Percentiles rank a stretch among this genome's conserved stretches.
phyloP scores from a whole-genome alignment of 192 early-diverging fungal genomes.

The Chytriomyces sp. region DNA sequence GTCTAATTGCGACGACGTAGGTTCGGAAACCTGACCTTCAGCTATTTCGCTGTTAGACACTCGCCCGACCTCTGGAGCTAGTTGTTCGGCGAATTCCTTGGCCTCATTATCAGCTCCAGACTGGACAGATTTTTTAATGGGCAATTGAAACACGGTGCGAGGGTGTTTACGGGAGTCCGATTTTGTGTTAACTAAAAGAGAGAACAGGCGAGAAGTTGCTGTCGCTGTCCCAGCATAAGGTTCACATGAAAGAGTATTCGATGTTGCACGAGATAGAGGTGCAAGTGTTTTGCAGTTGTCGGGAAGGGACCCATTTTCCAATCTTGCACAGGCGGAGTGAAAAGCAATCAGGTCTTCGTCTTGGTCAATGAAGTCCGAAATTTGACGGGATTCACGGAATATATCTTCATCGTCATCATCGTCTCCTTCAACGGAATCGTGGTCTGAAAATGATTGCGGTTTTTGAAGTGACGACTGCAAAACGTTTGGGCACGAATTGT shows the following conservation, averaged over 20 bases:
- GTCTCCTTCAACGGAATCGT: not conserved
- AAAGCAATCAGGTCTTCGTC: not conserved
- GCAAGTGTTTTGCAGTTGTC: not conserved
- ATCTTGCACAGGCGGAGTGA: not conserved
- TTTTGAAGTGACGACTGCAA: not conserved
- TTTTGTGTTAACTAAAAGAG: constrained; percentile 1
- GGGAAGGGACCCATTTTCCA: not conserved
- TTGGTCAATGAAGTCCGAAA: not conserved
- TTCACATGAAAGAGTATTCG: not conserved
- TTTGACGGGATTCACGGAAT: too few relatives aligned
- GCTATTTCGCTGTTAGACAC: not conserved
- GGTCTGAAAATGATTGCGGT: not conserved
- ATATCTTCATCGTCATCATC: not conserved
- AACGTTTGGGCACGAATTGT: constrained; percentile 3
- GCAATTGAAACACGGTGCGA: not conserved
- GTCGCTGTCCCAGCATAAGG: not conserved
- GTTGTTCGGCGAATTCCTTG: not conserved
- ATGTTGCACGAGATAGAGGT: not conserved
- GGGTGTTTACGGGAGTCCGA: not conserved
- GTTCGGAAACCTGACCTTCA: not conserved
- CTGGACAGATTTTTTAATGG: not conserved
- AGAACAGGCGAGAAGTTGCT: constrained; percentile 1
- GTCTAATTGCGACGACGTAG: not conserved
- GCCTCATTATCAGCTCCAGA: not conserved
- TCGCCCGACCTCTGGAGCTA: not conserved